Base-by-base conservation (phyloP, 768 basidiomycete species). In the Collybiopsis luxurians region DNA sequence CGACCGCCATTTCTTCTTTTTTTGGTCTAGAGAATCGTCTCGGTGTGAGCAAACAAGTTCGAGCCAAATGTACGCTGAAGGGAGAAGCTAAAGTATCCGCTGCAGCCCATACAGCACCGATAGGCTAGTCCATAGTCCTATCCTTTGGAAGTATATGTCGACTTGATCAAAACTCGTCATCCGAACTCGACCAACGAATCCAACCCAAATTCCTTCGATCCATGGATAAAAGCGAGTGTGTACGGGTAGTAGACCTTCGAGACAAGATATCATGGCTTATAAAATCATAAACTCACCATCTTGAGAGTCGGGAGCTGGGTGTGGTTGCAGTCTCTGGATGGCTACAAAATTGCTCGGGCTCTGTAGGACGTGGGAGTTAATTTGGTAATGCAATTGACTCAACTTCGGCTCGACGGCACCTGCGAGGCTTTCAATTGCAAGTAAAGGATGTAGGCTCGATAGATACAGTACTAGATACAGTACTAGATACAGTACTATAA, bases 1-100 rank as follows among this genome's bases (percentile, higher is more conserved):
- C 97, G 94, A 65, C 96, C 97, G 72, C 89, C 89, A 83, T 92
- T 94, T 91, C 95, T 89, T 92, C 95, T 89, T 82, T 98, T 97
- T 84, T 95, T 96, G 66, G 95, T 98, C 95, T 96, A 71, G n/a
- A 24, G 15, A 39, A 51, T 34, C 23, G 50, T 39, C 21, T 34
- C 9, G 26, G 17, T 30, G 31, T 50, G 13, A 50, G 48, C 48
- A 50, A 21, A 28, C 2, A 27, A 48, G 13, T 46, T 26, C 45
- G 11, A 12, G 21, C 45, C 23, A 15, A 23, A 24, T 46, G 23
- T 13, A 27, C 19, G 26, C 21, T 46, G 3, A 46, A 24, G 15
- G 24, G 6, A 27, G 13, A 11, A 21, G 31, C 5, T 34, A 34
- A 34, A 5, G 31, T n/a, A n/a, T n/a, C n/a, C n/a, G n/a, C n/a